Evolutionary conservation across 768 basidiomycete genomes (phyloP).

Genomic region (Naganishia vishniacii): DNA sequence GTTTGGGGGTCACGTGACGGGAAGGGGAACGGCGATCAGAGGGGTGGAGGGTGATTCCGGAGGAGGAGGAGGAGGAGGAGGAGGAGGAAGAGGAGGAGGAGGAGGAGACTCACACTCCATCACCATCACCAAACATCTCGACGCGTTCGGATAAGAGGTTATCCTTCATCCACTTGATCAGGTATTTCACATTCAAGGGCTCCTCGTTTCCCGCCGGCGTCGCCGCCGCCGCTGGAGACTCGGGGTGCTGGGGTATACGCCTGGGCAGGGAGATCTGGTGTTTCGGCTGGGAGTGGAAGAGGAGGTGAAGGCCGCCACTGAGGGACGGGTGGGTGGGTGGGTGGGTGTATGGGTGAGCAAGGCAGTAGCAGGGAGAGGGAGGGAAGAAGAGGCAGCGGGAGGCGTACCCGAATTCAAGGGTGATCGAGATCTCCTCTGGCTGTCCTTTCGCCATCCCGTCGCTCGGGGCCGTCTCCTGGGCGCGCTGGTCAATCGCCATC

Average conservation of each 20-base stretch:
- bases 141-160: slow-evolving; percentile 74
- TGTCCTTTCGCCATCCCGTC: no score
- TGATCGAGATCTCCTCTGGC: no score
- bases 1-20: no score
- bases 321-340: neutral
- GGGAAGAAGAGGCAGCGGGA: no score
- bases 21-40: no score
- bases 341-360: neutral
- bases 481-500: no score
- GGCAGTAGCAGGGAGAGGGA: neutral
- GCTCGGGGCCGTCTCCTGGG: no score
- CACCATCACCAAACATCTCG: slow-evolving; percentile 82
- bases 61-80: no score
- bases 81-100: no score
- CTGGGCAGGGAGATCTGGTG: slow-evolving; percentile 39
- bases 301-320: slow-evolving; percentile 45
- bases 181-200: slow-evolving; percentile 58
- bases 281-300: slow-evolving; percentile 43
- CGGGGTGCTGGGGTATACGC: slow-evolving; percentile 19
- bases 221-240: no score
- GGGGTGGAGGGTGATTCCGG: no score
- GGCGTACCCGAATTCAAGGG: no score
- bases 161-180: slow-evolving; percentile 72
- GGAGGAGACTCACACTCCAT: slow-evolving; percentile 74
- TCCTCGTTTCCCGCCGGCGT: slow-evolving; percentile 1